A percentile compares a stretch with the other conserved stretches of the same genome.
phyloP scores from a whole-genome alignment of 768 basidiomycete species.

The Cantharellus anzutake region DNA sequence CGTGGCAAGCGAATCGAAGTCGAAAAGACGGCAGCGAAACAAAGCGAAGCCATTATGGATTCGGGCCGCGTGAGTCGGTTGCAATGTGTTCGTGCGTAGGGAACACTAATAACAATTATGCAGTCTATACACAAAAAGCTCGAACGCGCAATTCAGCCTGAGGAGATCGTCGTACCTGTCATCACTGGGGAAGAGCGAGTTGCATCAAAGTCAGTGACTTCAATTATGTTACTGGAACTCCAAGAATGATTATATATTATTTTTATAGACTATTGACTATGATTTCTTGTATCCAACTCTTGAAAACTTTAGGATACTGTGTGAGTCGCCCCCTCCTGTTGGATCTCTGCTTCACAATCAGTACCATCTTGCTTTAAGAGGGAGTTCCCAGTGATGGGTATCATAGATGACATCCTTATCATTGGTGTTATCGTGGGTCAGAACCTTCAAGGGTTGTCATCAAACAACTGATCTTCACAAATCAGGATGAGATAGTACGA shows the following conservation, averaged over 20 bases:
- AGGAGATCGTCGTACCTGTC: constrained; percentile 15
- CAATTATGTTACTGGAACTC: background rate
- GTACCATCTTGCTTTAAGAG: constrained; percentile 2
- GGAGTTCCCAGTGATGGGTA: constrained; percentile 19
- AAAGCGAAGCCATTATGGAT: constrained; percentile 17
- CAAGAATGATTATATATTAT: background rate
- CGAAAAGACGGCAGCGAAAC: constrained; percentile 15
- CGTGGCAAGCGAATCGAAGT: constrained; percentile 16
- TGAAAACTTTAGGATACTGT: constrained; percentile 17
- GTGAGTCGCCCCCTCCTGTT: background rate
- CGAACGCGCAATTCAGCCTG: constrained; percentile 18
- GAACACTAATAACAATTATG: background rate
- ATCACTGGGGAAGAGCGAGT: constrained; percentile 17
- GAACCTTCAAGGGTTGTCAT: background rate
- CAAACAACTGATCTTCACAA: background rate
- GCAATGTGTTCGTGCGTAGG: background rate
- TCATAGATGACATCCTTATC: constrained; percentile 17
- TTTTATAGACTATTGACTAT: constrained; percentile 18
- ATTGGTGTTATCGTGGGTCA: constrained; percentile 18
- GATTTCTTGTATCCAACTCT: constrained; percentile 17
- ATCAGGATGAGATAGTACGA: constrained; percentile 18
- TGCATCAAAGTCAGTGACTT: constrained; percentile 15
- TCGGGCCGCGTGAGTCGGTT: constrained; percentile 15
- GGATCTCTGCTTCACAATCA: background rate
- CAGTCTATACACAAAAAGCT: constrained; percentile 19